phyloP scores from a whole-genome alignment of 495 filamentous ascomycete genomes.

The Xylaria cubensis region DNA sequence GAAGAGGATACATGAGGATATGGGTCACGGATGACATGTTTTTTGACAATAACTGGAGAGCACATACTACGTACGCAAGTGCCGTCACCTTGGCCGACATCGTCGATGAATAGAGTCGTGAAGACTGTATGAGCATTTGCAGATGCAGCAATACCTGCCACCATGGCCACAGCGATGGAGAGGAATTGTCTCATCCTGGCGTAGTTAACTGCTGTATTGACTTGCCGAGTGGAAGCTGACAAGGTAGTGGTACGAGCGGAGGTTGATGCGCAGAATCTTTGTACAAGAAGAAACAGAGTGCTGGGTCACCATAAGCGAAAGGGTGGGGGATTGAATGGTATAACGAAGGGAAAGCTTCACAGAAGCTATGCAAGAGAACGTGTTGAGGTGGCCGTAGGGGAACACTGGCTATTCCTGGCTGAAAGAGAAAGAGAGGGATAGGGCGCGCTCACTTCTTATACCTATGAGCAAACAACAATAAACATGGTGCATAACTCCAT shows the following conservation, averaged over 20 bases:
- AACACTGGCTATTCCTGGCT: neutral
- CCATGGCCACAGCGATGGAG: constrained; percentile 32
- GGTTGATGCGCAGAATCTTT: constrained; percentile 14
- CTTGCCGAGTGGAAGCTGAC: neutral
- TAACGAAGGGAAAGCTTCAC: constrained; percentile 24
- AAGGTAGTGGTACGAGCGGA: constrained; percentile 20
- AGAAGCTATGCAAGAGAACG: constrained; percentile 27
- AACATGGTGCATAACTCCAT: neutral
- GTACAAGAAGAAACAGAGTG: neutral
- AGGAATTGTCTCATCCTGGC: constrained; percentile 38
- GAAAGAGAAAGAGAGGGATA: neutral
- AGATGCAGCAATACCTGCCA: constrained; percentile 41
- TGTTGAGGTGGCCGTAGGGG: constrained; percentile 10
- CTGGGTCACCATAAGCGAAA: neutral
- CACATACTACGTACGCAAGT: constrained; percentile 65
- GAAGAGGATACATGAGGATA: neutral
- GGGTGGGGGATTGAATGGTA: neutral
- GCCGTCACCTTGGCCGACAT: constrained; percentile 69
- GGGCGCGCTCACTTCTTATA: neutral
- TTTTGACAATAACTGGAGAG: neutral
- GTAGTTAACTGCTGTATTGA: no score
- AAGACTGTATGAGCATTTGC: constrained; percentile 68
- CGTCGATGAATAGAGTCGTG: constrained; percentile 70
- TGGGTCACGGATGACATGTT: neutral
- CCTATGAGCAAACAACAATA: neutral